Evolutionary conservation across 2,329 filamentous ascomycete species (phyloP).

Genomic region (Diaporthe nobilis): DNA sequence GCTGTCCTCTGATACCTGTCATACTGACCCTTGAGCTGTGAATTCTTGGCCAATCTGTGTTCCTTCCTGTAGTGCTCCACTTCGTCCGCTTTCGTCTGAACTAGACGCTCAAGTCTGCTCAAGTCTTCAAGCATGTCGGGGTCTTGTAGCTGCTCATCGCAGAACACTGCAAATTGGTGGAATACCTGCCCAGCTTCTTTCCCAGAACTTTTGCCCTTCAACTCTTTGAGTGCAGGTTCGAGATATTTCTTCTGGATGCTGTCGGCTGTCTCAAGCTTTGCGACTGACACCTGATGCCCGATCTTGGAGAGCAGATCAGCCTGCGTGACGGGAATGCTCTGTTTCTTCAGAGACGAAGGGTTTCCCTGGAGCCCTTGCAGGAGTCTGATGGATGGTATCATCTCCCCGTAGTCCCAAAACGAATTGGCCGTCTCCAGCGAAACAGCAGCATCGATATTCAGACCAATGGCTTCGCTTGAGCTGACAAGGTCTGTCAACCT

Average conservation of each 20-base stretch:
- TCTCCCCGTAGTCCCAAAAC: conserved; percentile 94
- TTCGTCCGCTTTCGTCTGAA: conserved; percentile 85
- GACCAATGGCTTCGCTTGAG: conserved; percentile 77
- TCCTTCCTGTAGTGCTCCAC: conserved; percentile 59
- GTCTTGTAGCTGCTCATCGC: conserved; percentile 93
- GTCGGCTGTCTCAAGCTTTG: conserved; percentile 90
- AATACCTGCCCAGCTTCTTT: conserved; percentile 89
- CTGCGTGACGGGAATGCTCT: conserved; percentile 79
- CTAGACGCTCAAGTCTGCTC: conserved; percentile 82
- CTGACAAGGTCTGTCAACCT: conserved; percentile 83
- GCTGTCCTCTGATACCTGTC: conserved; percentile 77
- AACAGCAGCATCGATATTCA: conserved; percentile 83
- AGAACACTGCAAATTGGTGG: conserved; percentile 95
- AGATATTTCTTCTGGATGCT: conserved; percentile 90
- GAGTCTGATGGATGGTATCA: conserved; percentile 89
- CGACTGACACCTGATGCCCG: conserved; percentile 89
- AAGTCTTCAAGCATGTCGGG: conserved; percentile 88
- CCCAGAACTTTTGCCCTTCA: conserved; percentile 77
- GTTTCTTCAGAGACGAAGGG: conserved; percentile 73
- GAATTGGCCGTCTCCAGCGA: conserved; percentile 89
- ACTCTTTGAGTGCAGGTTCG: conserved; percentile 84
- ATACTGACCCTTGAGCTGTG: conserved; percentile 76
- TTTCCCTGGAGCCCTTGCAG: conserved; percentile 78
- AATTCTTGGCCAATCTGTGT: conserved; percentile 11
- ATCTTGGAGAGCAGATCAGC: conserved; percentile 89